phyloP scores from a whole-genome alignment of 2,329 filamentous ascomycete genomes.

The Scortechinia acanthostroma region DNA sequence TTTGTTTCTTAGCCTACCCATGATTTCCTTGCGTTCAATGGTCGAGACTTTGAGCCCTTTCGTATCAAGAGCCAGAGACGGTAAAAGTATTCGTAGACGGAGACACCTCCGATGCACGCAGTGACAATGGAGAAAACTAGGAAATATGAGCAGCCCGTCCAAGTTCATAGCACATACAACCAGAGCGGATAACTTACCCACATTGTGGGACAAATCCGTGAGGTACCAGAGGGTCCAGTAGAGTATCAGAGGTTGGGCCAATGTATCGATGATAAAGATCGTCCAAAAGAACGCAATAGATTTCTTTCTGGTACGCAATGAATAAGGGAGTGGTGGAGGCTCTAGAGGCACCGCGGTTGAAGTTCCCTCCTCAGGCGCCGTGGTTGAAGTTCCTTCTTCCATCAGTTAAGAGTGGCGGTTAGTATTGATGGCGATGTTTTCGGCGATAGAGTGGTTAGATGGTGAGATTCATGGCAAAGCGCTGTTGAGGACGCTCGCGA shows the following conservation, averaged over 20 bases:
- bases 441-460: background rate
- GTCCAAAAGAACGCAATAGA: constrained; percentile 49
- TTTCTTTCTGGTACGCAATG: constrained; percentile 40
- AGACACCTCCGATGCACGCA: constrained; percentile 25
- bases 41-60: constrained; percentile 23
- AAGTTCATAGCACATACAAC: constrained; percentile 17
- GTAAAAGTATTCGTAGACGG: constrained; percentile 30
- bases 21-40: constrained; percentile 28
- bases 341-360: constrained; percentile 10
- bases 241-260: constrained; percentile 45
- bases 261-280: constrained; percentile 45
- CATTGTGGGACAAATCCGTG: constrained; percentile 37
- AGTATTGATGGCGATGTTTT: background rate
- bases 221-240: constrained; percentile 53
- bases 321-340: constrained; percentile 45
- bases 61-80: constrained; percentile 25
- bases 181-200: constrained; percentile 18
- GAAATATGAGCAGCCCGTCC: constrained; percentile 4
- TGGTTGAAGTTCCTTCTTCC: constrained; percentile 18
- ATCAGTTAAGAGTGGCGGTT: constrained; percentile 13
- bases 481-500: too few relatives aligned
- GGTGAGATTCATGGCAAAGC: background rate
- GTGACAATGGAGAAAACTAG: constrained; percentile 32
- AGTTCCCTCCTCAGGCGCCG: constrained; percentile 14
- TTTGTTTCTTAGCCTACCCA: constrained; percentile 17